Percentiles rank a stretch among this genome's conserved stretches.
Conservation (phyloP, 495 filamentous ascomycete genomes). For the Hypoxylon fragiforme region DNA sequence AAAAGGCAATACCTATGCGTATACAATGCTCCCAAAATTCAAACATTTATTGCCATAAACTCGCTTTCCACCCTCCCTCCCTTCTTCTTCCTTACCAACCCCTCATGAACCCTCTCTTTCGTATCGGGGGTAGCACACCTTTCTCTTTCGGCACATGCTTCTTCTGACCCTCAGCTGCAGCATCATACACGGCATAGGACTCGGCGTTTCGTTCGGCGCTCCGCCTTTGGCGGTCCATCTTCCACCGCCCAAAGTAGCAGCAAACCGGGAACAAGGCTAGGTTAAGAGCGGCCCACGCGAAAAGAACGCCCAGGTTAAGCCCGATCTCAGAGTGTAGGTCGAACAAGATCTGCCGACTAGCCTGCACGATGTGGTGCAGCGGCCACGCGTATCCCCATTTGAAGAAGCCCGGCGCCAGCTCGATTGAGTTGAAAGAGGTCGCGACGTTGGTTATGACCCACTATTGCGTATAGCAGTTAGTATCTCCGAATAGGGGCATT, state of each 20-base stretch:
- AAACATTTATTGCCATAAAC: too few species aligned
- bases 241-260: constrained; percentile 62
- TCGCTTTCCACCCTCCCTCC: not conserved
- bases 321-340: constrained; percentile 64
- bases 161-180: constrained; percentile 14
- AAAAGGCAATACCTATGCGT: too few species aligned
- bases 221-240: constrained; percentile 46
- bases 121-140: constrained; percentile 21
- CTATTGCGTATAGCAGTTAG: constrained; percentile 10
- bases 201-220: constrained; percentile 26
- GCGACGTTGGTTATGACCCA: constrained; percentile 75
- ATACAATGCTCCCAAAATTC: too few species aligned
- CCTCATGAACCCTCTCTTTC: constrained; percentile 34
- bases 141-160: constrained; percentile 30
- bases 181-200: constrained; percentile 23
- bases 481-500: not conserved
- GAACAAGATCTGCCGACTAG: constrained; percentile 64
- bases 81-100: constrained; percentile 4
- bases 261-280: constrained; percentile 63
- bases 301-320: constrained; percentile 65
- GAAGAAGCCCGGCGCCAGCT: constrained; percentile 63
- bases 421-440: constrained; percentile 65
- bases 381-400: constrained; percentile 74
- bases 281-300: constrained; percentile 62
- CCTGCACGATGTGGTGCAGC: constrained; percentile 68